Base-by-base conservation (phyloP, 2,329 filamentous ascomycete species). In the Penicillium thymicola region DNA sequence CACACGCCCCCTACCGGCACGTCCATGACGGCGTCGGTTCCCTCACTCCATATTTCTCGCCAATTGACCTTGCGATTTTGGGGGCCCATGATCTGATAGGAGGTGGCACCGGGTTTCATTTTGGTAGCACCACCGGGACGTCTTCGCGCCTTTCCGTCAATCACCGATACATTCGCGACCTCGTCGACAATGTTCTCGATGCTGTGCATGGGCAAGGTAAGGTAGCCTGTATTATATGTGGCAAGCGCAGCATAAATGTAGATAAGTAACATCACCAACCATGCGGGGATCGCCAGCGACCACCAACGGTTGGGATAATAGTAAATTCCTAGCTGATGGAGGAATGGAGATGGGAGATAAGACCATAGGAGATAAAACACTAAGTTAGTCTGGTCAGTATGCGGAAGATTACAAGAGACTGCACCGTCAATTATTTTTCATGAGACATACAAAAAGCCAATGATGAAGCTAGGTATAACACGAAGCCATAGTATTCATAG, bases 291-390 rank as follows among this genome's bases (percentile, higher is more conserved):
- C 1, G 94, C 94, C 21, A 99, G 83, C 46, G 90, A 90, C 94
- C 94, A 99, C 94, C 94, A 99, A 46, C 94, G 86, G 73, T 97
- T 92, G 1, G 94, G 94, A 68, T 97, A 99, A 80, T 97, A 97
- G 77, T 92, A 88, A 56, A 99, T 96, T 21, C 94, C 93, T 55
- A 99, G 83, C 57, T 90, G 90, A 72, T 96, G 92, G 42, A 99
- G 82, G 72, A 97, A 92, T 0, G 92, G 92, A 25, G 89, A 90
- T 0, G 94, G 94, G 6, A 97, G 85, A 75, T 94, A 97, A 14
- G 89, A 89, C 94, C 92, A 97, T 11, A 88, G 78, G 23, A 88
- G 74, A 70, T 88, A 89, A 59, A 87, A 82, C 13, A 86, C 75
- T 77, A 36, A 4, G 45, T 18, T 42, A 18, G 2, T 13, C 13